Conservation (phyloP, 1,284 basidiomycete species). For the Phellopilus nigrolimitatus region DNA sequence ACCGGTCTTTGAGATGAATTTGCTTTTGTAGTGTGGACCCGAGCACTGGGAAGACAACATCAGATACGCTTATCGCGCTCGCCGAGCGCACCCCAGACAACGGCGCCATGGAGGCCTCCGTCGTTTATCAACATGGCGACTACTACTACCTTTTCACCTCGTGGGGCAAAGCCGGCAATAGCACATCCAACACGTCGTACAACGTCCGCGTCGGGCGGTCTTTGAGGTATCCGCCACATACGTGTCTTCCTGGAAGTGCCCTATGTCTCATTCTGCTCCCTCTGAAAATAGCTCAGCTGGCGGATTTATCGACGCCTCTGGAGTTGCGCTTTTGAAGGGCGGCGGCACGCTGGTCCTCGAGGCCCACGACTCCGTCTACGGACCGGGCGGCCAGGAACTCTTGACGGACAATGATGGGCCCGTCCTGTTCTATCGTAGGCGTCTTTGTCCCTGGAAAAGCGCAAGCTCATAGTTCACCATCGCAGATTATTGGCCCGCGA, state of each 20-base stretch:
- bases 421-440: conserved; percentile 41
- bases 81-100: conserved; percentile 21
- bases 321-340: conserved; percentile 42
- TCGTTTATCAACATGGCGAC: conserved; percentile 39
- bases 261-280: neutral
- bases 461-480: no score
- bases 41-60: conserved; percentile 23
- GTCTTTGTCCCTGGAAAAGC: no score
- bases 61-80: conserved; percentile 19
- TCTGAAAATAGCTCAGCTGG: neutral
- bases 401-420: conserved; percentile 34
- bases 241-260: no score
- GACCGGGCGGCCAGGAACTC: conserved; percentile 42
- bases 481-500: no score
- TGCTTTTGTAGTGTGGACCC: conserved; percentile 20
- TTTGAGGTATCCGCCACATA: conserved; percentile 31
- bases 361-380: conserved; percentile 42
- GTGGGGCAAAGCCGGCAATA: conserved; percentile 52
- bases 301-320: conserved; percentile 35
- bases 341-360: conserved; percentile 51
- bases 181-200: conserved; percentile 48
- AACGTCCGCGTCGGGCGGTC: conserved; percentile 54
- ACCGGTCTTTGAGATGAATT: neutral
- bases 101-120: conserved; percentile 24
- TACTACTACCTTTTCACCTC: conserved; percentile 55